These are phyloP conservation scores for Cenococcum geophilum DNA, from an alignment of 495 filamentous ascomycete species.

Conservation along the genomic window DNA sequence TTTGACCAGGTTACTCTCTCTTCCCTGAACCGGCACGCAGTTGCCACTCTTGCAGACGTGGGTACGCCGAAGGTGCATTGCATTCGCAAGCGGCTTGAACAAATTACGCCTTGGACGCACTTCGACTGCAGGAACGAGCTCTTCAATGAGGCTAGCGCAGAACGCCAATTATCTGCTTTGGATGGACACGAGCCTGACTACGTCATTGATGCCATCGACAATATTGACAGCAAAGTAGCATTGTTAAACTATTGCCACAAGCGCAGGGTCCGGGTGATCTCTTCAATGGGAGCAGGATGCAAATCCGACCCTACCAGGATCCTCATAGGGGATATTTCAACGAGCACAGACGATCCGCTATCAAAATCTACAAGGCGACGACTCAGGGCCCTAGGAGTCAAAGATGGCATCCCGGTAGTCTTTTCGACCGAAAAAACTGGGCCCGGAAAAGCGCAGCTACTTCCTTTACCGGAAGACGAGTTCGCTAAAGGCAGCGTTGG, in stretches of 20 bases:
- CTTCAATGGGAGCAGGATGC: constrained; percentile 94
- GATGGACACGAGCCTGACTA: constrained; percentile 68
- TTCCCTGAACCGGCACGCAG: constrained; percentile 87
- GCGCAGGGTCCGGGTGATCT: constrained; percentile 70
- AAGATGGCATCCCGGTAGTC: constrained; percentile 77
- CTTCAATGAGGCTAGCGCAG: constrained; percentile 61
- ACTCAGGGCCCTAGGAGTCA: constrained; percentile 73
- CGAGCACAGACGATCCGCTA: constrained; percentile 82
- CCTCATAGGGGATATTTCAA: constrained; percentile 84
- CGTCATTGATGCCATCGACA: constrained; percentile 95
- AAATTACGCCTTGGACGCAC: constrained; percentile 82
- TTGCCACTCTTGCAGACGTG: constrained; percentile 89
- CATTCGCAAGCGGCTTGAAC: constrained; percentile 67
- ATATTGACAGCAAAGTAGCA: constrained; percentile 93
- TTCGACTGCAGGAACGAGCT: constrained; percentile 87
- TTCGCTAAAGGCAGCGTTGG: constrained; percentile 80
- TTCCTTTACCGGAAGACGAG: constrained; percentile 84
- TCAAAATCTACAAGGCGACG: constrained; percentile 76
- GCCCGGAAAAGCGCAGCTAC: constrained; percentile 81
- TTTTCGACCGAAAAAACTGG: constrained; percentile 90
- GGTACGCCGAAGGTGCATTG: constrained; percentile 91
- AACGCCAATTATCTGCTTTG: constrained; percentile 58
- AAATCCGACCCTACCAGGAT: constrained; percentile 95
- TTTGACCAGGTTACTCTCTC: constrained; percentile 97
- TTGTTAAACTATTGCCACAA: constrained; percentile 81